Percentiles rank a stretch among this genome's conserved stretches.
Evolutionary conservation across 2,329 filamentous ascomycete species (phyloP).

Genomic region (Basipetospora chlamydospora): DNA sequence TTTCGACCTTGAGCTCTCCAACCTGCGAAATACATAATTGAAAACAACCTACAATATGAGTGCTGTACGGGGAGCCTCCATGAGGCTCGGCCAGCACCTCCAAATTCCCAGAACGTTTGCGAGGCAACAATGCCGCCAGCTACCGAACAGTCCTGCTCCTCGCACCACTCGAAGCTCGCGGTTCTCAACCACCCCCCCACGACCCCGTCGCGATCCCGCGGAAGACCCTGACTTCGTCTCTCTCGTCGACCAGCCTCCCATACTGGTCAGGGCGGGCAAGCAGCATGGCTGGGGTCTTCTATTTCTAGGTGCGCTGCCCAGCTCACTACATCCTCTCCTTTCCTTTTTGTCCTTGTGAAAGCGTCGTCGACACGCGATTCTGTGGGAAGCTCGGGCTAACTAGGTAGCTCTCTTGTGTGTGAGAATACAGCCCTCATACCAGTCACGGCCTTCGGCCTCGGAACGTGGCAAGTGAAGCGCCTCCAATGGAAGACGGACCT

Average conservation of each 20-base stretch:
- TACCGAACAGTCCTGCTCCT: background rate
- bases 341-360: background rate
- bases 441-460: conserved; percentile 75
- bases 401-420: too few species aligned
- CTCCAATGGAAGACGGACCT: conserved; percentile 89
- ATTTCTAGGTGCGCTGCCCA: conserved; percentile 45
- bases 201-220: conserved; percentile 20
- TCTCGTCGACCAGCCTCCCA: conserved; percentile 67
- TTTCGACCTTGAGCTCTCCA: too few species aligned
- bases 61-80: too few species aligned
- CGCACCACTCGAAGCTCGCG: background rate
- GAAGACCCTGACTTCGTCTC: conserved; percentile 73
- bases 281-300: conserved; percentile 68
- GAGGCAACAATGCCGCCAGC: conserved; percentile 1
- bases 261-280: conserved; percentile 60
- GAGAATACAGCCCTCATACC: conserved; percentile 80
- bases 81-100: too few species aligned
- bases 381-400: too few species aligned
- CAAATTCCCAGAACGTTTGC: too few species aligned
- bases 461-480: conserved; percentile 90
- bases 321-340: background rate
- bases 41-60: too few species aligned
- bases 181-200: conserved; percentile 5
- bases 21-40: too few species aligned
- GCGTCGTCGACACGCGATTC: too few species aligned